Evolutionary conservation across 73 alveolate genomes (phyloP), one percentile per base, ranked within the genome.

Genomic region (Paramecium octaurelia): DNA sequence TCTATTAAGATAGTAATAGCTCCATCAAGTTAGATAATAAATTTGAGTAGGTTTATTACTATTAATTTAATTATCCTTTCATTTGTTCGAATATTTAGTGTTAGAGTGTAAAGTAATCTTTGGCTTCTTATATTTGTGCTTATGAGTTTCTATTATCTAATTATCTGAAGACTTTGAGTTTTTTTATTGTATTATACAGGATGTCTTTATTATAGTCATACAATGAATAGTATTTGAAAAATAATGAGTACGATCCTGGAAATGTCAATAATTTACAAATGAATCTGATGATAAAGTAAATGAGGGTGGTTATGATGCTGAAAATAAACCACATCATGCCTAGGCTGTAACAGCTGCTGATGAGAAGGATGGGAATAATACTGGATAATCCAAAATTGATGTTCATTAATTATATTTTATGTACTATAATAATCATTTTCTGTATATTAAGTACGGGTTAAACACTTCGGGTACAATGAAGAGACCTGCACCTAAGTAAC

Each of bases 401-500:
- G 48, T 64, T 64, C 48, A 27, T 64, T 64, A 64, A 64, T 64
- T 31, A 23, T 64, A 64, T 64, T 64, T 34, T 54, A 16, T 54
- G 69, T 18, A n/a, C 69, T 54, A 54, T 54, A 64, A 23, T 20
- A 34, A 11, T 64, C 84, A 64, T 34, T 80, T 2, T 80, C 91
- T 48, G 24, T 80, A 80, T 14, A 80, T 80, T 10, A 80, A 42
- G 57, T 80, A 80, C 34, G 91, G 91, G 44, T 80, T 80, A 23
- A 80, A 80, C 75, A 80, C 91, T 80, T 80, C 91, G 21, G 91
- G 91, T 80, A 42, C 29, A 42, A 80, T 48, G 57, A 80, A 80
- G 9, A 80, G 34, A 38, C 91, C 91, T 18, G 48, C 70, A 38
- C 70, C 73, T 43, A 46, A 24, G 12, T 80, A 80, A 20, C 54